Evolutionary conservation across 495 filamentous ascomycete species (phyloP), one percentile per base, ranked within the genome.

Genomic region (Immersiella caudata): DNA sequence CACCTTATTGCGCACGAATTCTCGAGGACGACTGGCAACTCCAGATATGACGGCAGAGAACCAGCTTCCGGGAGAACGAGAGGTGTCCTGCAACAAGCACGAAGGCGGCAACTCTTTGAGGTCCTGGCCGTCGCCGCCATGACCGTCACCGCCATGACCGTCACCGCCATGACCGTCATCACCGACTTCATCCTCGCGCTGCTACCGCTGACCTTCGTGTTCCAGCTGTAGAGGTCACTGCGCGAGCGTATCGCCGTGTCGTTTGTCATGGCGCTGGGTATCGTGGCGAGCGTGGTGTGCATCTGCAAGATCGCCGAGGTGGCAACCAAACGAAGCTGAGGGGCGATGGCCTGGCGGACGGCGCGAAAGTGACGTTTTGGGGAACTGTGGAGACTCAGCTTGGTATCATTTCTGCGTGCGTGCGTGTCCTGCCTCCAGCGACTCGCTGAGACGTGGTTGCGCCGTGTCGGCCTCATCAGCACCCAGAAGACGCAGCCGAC

Each of bases 341-440:
- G 22, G 58, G 58, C n/a, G 58, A 60, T 36, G 26, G 14, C 18
- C 58, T 60, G 14, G 58, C 40, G 4, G 58, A 40, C 22, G 58
- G 58, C 26, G 58, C 40, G 14, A 22, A 29, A 7, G 58, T 60
- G 14, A 60, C 58, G 26, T 60, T 60, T 36, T 60, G 58, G 58
- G 58, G 58, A 14, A 60, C 40, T 9, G 18, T 60, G 25, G 58
- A 60, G 58, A 60, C 26, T 4, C 58, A 60, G 58, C 25, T 60
- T 6, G 58, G 58, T n/a, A 60, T 60, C 58, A 60, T 60, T 22
- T 25, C 58, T n/a, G n/a, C n/a, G n/a, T 18, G 58, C 24, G 26
- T 60, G 24, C 58, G 22, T 60, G 26, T 29, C 58, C 25, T 60
- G 58, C 58, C 58, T 60, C 25, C 33, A 60, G 58, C 58, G 25